phyloP scores from a whole-genome alignment of 208 protist genomes.

The Angomonas ambiguus region DNA sequence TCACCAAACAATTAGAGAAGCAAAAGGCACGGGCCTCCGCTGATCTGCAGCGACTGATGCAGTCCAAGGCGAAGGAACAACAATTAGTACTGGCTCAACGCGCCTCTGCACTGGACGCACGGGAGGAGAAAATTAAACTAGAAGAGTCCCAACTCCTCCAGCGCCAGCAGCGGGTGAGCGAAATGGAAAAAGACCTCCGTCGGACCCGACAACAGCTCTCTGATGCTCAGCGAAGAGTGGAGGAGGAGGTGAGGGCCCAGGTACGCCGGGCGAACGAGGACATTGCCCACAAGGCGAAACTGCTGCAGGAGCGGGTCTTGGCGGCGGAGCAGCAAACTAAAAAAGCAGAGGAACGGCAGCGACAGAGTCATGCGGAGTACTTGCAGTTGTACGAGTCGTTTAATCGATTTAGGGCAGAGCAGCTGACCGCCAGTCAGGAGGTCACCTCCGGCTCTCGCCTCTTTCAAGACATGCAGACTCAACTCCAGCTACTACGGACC shows the following conservation, averaged over 20 bases:
- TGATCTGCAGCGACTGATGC: slow-evolving; percentile 16
- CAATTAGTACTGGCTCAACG: slow-evolving; percentile 15
- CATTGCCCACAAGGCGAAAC: slow-evolving; percentile 34
- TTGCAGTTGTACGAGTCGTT: slow-evolving; percentile 65
- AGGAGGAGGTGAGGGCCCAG: slow-evolving; percentile 67
- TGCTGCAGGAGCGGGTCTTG: slow-evolving; percentile 48
- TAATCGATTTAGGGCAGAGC: slow-evolving; percentile 48
- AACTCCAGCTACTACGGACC: slow-evolving; percentile 26
- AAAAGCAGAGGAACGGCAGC: slow-evolving; percentile 65
- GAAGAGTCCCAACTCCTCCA: slow-evolving; percentile 35
- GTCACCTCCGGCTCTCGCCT: background rate
- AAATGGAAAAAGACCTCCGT: slow-evolving; percentile 55
- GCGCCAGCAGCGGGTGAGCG: slow-evolving; percentile 28
- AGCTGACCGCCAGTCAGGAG: slow-evolving; percentile 21
- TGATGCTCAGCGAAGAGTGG: slow-evolving; percentile 59
- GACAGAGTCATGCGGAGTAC: slow-evolving; percentile 63
- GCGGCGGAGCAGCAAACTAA: slow-evolving; percentile 52
- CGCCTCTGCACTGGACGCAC: background rate
- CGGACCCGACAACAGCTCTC: slow-evolving; percentile 54
- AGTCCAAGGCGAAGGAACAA: slow-evolving; percentile 24
- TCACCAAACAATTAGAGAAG: slow-evolving; percentile 47
- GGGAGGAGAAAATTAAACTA: slow-evolving; percentile 28
- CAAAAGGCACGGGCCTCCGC: slow-evolving; percentile 13
- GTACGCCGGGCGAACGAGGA: slow-evolving; percentile 76
- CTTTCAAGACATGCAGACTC: slow-evolving; percentile 4